Conservation (phyloP, 371 early-diverging fungal genomes). For the Mortierella sp. region DNA sequence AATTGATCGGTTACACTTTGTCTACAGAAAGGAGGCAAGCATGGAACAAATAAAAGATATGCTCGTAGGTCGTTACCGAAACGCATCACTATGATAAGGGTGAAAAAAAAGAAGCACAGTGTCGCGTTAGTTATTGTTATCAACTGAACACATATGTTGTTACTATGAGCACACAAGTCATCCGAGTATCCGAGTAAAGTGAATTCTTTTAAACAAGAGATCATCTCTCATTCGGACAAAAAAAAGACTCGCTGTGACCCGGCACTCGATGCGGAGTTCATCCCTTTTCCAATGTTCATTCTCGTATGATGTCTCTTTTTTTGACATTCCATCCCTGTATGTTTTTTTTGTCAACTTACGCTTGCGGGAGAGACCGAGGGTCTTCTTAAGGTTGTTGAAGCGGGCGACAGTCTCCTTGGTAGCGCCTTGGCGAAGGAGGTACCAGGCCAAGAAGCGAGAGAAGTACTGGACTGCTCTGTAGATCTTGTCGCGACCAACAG, state of each 20-base stretch:
- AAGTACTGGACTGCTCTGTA: slow-evolving; percentile 87
- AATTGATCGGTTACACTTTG: not conserved
- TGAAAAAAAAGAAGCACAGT: not conserved
- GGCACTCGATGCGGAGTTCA: not conserved
- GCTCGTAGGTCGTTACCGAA: slow-evolving; percentile 38
- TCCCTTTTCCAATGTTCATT: not conserved
- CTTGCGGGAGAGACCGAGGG: slow-evolving; percentile 75
- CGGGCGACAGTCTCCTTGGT: slow-evolving; percentile 67
- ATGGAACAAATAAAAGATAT: not conserved
- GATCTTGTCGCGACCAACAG: slow-evolving; percentile 84
- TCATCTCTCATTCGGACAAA: slow-evolving; percentile 17
- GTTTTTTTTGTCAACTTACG: slow-evolving; percentile 38
- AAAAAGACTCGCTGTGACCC: not conserved
- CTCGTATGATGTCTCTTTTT: not conserved
- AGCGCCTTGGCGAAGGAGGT: slow-evolving; percentile 63
- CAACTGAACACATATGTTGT: not conserved
- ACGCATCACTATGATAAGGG: slow-evolving; percentile 57
- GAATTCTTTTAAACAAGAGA: not conserved
- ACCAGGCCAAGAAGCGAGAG: slow-evolving; percentile 76
- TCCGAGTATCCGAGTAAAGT: slow-evolving; percentile 14
- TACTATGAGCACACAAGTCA: not conserved
- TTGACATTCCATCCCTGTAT: not conserved
- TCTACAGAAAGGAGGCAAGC: not conserved
- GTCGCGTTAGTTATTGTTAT: not conserved
- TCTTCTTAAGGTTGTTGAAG: slow-evolving; percentile 67